Evolutionary conservation across 139 green algal species (phyloP).

Genomic region (Micractinium sp.): DNA sequence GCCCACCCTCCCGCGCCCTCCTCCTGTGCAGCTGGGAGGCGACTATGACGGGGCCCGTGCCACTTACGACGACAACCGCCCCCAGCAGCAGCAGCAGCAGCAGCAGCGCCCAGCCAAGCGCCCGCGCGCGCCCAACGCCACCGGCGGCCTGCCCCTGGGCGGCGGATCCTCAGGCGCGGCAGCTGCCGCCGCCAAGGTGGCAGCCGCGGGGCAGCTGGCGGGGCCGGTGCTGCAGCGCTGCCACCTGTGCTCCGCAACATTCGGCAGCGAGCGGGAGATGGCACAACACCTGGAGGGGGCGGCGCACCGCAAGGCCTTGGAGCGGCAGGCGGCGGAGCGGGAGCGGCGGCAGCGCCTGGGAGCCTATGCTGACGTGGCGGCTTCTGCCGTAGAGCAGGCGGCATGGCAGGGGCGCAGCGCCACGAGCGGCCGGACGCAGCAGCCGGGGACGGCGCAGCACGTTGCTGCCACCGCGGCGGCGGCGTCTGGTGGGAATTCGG

Average conservation of each 20-base stretch:
- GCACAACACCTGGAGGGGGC: conserved; percentile 27
- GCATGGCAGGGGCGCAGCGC: conserved; percentile 13
- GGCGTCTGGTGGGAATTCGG: conserved; percentile 5
- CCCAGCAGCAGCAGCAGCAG: background rate
- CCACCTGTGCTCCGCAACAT: conserved; percentile 28
- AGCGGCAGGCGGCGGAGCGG: background rate
- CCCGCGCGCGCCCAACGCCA: background rate
- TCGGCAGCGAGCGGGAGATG: background rate
- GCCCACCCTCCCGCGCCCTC: background rate
- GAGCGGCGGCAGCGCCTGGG: conserved; percentile 26
- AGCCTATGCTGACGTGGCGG: background rate
- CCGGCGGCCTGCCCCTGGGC: conserved; percentile 8
- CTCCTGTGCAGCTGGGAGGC: background rate
- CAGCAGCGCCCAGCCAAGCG: conserved; percentile 3
- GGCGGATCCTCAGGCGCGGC: background rate
- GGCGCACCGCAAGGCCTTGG: conserved; percentile 20
- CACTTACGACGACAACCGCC: conserved; percentile 1
- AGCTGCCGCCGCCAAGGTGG: conserved; percentile 23
- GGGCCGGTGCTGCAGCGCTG: conserved; percentile 1
- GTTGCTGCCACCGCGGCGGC: background rate
- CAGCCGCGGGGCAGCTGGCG: conserved; percentile 2
- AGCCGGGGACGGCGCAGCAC: background rate
- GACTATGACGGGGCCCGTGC: background rate
- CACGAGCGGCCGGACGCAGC: background rate
- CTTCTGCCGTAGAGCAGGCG: background rate